A percentile compares a stretch with the other conserved stretches of the same genome.
These are phyloP conservation scores for Acacia crassicarpa DNA, from an alignment of 306 rosid genomes.

Conservation along the genomic window DNA sequence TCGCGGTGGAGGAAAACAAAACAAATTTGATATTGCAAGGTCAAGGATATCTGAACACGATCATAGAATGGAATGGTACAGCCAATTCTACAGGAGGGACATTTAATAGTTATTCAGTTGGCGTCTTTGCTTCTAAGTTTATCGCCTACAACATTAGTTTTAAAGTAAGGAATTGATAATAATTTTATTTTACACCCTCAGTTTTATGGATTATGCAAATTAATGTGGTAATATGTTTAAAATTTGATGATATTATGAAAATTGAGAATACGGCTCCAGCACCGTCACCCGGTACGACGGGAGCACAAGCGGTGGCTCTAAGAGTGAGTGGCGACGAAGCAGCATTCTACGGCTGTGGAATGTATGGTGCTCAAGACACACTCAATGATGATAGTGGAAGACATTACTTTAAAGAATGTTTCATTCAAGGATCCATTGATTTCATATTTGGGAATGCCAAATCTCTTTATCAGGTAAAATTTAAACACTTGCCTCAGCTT, in stretches of 20 bases:
- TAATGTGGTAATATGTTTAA: neutral
- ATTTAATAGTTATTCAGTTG: constrained; percentile 54
- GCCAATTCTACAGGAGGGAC: constrained; percentile 86
- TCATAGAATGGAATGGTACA: constrained; percentile 77
- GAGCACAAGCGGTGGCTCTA: constrained; percentile 84
- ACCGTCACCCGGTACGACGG: constrained; percentile 56
- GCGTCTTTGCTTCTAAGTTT: constrained; percentile 64
- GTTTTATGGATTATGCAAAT: neutral
- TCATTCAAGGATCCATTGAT: constrained; percentile 87
- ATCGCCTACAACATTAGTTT: constrained; percentile 77
- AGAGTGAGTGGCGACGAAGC: constrained; percentile 64
- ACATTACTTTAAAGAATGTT: constrained; percentile 73
- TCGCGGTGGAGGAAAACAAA: constrained; percentile 59
- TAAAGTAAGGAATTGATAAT: constrained; percentile 41
- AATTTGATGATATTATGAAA: constrained; percentile 17
- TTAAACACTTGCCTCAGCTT: neutral
- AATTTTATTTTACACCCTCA: neutral
- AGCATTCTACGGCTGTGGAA: constrained; percentile 84
- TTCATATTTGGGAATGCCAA: constrained; percentile 83
- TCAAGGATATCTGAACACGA: constrained; percentile 62
- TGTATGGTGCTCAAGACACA: constrained; percentile 88
- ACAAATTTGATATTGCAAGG: constrained; percentile 78
- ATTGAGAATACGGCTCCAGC: constrained; percentile 60
- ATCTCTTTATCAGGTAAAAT: constrained; percentile 70
- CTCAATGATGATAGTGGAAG: constrained; percentile 73